A percentile compares a stretch with the other conserved stretches of the same genome.
Conservation (phyloP, 1,284 basidiomycete genomes). For the Ganoderma sinense region DNA sequence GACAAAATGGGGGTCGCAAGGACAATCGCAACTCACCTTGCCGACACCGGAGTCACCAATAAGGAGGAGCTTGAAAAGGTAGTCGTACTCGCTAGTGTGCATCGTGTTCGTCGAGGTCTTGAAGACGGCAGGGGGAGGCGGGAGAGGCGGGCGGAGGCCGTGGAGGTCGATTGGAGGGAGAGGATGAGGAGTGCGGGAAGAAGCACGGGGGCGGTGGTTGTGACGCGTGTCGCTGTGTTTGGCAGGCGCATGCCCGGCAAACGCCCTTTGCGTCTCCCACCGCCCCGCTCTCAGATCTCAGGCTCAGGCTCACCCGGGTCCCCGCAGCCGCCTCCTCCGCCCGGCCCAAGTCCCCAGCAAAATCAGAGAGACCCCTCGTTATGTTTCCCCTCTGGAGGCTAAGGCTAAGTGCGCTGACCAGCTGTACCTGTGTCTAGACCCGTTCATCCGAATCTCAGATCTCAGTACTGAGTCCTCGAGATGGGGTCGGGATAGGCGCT, state of each 20-base stretch:
- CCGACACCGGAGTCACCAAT: constrained; percentile 97
- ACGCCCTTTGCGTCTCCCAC: constrained; percentile 30
- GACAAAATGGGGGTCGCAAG: constrained; percentile 12
- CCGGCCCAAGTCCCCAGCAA: constrained; percentile 7
- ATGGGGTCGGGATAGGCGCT: not conserved
- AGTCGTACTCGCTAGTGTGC: constrained; percentile 96
- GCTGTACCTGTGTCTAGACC: not conserved
- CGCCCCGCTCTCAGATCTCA: constrained; percentile 11
- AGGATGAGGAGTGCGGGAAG: constrained; percentile 37
- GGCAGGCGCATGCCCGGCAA: constrained; percentile 38
- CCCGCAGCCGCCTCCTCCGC: constrained; percentile 29
- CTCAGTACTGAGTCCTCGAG: too few species aligned
- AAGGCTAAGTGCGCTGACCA: not conserved
- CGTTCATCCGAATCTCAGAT: not conserved
- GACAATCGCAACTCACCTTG: constrained; percentile 64
- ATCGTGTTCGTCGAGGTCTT: constrained; percentile 49
- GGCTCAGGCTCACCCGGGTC: not conserved
- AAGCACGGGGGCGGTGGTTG: constrained; percentile 40
- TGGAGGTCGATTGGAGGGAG: constrained; percentile 33
- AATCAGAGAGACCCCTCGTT: not conserved
- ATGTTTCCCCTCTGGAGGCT: not conserved
- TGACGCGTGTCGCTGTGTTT: constrained; percentile 44
- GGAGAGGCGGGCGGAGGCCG: constrained; percentile 30
- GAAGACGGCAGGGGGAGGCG: constrained; percentile 27
- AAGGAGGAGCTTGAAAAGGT: constrained; percentile 96